Conservation (phyloP, 345 rosid genomes). For the Pelargonium nanum region DNA sequence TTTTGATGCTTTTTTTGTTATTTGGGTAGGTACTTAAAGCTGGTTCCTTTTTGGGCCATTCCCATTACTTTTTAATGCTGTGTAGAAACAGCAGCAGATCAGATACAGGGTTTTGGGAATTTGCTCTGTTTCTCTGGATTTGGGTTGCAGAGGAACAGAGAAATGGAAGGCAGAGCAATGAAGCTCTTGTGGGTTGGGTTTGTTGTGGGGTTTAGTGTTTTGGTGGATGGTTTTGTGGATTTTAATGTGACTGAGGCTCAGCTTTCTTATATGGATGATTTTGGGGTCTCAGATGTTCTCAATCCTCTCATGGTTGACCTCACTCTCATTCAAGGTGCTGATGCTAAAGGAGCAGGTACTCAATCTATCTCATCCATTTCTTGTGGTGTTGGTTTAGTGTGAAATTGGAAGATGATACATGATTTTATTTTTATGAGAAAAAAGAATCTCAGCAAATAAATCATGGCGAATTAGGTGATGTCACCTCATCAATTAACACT, state of each 20-base stretch:
- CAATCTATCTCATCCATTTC: background rate
- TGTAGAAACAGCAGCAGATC: background rate
- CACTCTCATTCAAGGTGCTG: conserved; percentile 14
- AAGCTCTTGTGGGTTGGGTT: conserved; percentile 12
- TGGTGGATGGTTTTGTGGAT: conserved; percentile 8
- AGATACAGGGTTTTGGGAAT: background rate
- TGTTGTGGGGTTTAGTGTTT: conserved; percentile 5
- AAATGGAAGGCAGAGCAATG: conserved; percentile 2
- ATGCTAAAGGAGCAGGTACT: conserved; percentile 20
- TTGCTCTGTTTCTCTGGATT: background rate
- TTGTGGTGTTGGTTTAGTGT: background rate
- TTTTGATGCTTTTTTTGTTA: background rate
- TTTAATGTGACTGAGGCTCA: conserved; percentile 5
- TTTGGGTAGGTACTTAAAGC: background rate
- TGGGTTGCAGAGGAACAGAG: background rate
- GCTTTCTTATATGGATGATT: conserved; percentile 8
- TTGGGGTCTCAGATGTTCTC: background rate
- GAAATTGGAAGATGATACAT: too few relatives aligned
- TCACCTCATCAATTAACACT: too few relatives aligned
- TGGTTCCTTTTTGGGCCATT: conserved; percentile 1
- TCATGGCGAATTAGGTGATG: too few relatives aligned
- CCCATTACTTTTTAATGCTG: background rate
- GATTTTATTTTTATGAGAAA: too few relatives aligned
- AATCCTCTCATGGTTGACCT: conserved; percentile 14
- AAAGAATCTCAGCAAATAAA: too few relatives aligned